A percentile compares a stretch with the other conserved stretches of the same genome.
Conservation (phyloP, 495 filamentous ascomycete genomes). For the Daldinia grandis region DNA sequence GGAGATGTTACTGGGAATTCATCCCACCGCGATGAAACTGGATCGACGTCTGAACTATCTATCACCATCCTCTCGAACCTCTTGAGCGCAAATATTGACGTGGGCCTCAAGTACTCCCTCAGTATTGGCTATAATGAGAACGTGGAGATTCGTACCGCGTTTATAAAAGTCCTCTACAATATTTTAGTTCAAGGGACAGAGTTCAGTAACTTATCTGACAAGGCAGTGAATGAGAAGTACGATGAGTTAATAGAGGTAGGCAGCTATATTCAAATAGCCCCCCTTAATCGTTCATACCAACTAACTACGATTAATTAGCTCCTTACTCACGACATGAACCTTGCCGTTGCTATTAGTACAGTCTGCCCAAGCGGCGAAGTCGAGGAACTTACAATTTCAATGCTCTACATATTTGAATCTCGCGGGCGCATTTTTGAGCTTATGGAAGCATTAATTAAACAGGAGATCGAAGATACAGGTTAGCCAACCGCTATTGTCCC, state of each 20-base stretch:
- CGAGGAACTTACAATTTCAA: slow-evolving; percentile 69
- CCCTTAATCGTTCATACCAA: background rate
- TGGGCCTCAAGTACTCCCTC: slow-evolving; percentile 70
- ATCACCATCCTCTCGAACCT: slow-evolving; percentile 72
- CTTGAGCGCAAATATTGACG: slow-evolving; percentile 72
- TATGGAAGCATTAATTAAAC: slow-evolving; percentile 69
- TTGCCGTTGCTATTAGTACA: slow-evolving; percentile 68
- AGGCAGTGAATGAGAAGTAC: slow-evolving; percentile 71
- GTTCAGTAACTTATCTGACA: slow-evolving; percentile 70
- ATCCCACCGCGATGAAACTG: slow-evolving; percentile 54
- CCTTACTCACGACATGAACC: slow-evolving; percentile 64
- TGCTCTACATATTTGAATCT: slow-evolving; percentile 73
- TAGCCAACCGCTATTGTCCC: slow-evolving; percentile 2
- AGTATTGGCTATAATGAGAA: slow-evolving; percentile 73
- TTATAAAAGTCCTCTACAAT: slow-evolving; percentile 72
- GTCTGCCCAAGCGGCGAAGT: slow-evolving; percentile 71
- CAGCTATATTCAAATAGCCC: background rate
- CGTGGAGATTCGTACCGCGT: slow-evolving; percentile 70
- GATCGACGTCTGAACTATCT: slow-evolving; percentile 64
- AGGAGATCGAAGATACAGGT: slow-evolving; percentile 70
- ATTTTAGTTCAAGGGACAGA: slow-evolving; percentile 73
- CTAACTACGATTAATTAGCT: slow-evolving; percentile 49
- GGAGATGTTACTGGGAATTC: slow-evolving; percentile 41
- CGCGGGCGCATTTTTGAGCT: slow-evolving; percentile 66
- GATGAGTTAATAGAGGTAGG: slow-evolving; percentile 65